phyloP scores from a whole-genome alignment of 2,329 filamentous ascomycete genomes.

The Pseudogymnoascus sp. region DNA sequence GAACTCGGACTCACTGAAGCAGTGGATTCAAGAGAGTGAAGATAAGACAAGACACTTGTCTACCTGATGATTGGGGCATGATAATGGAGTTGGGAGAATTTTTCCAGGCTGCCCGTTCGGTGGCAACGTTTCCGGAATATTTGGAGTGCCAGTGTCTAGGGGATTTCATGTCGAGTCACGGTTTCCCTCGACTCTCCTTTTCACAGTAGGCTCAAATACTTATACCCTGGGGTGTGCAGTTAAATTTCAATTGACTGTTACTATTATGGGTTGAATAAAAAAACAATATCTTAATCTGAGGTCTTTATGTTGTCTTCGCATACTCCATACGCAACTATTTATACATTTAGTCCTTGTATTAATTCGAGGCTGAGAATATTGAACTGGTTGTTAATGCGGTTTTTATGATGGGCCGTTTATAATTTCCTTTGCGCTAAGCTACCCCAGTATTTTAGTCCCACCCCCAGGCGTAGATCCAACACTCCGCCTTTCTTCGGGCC shows the following conservation, averaged over 20 bases:
- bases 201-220: neutral
- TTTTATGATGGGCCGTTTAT: neutral
- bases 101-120: neutral
- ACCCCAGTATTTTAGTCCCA: neutral
- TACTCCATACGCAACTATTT: neutral
- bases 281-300: neutral
- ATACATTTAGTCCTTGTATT: neutral
- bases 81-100: neutral
- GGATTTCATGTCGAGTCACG: neutral
- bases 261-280: neutral
- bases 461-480: neutral
- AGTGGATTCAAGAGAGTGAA: slow-evolving; percentile 42
- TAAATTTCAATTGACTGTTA: neutral
- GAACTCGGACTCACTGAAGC: slow-evolving; percentile 35
- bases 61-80: neutral
- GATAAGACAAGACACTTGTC: slow-evolving; percentile 13
- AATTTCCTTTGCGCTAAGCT: neutral
- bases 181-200: neutral
- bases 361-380: neutral
- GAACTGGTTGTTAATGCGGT: neutral
- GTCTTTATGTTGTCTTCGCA: neutral
- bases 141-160: neutral
- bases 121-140: neutral
- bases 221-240: neutral
- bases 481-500: slow-evolving; percentile 1